phyloP scores from a whole-genome alignment of 345 rosid genomes.

The Nasturtium officinale region DNA sequence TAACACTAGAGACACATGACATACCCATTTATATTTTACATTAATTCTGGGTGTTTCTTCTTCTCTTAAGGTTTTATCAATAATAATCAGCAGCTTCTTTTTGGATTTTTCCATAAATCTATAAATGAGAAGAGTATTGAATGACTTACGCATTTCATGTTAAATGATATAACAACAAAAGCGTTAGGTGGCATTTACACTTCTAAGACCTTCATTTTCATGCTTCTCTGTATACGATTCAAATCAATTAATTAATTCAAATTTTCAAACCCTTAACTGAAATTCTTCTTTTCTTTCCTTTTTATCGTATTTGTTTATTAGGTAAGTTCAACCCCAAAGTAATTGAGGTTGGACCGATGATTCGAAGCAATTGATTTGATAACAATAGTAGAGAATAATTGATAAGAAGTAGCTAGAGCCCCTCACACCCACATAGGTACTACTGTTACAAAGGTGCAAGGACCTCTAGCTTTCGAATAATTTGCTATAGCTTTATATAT shows the following conservation, averaged over 20 bases:
- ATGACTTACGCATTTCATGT: not conserved
- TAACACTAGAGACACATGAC: not conserved
- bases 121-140: conserved; percentile 9
- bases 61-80: not conserved
- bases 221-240: not conserved
- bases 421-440: not conserved
- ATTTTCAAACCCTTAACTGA: not conserved
- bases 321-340: not conserved
- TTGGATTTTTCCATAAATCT: not conserved
- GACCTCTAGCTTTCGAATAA: conserved; percentile 34
- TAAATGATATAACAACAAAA: conserved; percentile 27
- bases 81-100: not conserved
- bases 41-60: not conserved
- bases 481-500: conserved; percentile 22
- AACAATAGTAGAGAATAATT: conserved; percentile 16
- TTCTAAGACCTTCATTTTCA: not conserved
- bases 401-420: conserved; percentile 13
- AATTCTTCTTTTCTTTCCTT: not conserved
- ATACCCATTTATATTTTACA: not conserved
- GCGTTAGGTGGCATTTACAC: conserved; percentile 20
- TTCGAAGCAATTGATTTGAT: not conserved
- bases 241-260: conserved; percentile 27
- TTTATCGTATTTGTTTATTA: not conserved
- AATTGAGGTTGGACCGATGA: not conserved
- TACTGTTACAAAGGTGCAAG: conserved; percentile 28